Evolutionary conservation across 73 alveolate genomes (phyloP).

Genomic region (Paramecium biaurelia): DNA sequence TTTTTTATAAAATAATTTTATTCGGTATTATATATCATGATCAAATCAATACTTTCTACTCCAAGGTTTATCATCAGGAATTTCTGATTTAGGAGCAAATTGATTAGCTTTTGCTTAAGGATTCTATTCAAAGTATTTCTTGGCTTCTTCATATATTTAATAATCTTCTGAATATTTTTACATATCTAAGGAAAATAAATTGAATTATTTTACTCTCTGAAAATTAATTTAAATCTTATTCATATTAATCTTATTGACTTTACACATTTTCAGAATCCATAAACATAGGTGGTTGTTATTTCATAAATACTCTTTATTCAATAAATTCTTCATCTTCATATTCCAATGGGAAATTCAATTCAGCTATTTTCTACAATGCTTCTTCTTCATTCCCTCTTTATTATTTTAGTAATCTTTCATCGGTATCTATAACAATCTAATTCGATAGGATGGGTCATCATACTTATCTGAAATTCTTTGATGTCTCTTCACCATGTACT

Average conservation of each 20-base stretch:
- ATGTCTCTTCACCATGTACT: slow-evolving; percentile 77
- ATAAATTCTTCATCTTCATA: slow-evolving; percentile 62
- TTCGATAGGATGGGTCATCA: neutral
- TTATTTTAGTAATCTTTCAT: neutral
- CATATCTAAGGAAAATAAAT: too few species aligned
- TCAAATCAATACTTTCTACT: slow-evolving; percentile 62
- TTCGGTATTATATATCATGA: neutral
- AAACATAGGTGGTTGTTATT: slow-evolving; percentile 35
- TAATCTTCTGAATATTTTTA: slow-evolving; percentile 14
- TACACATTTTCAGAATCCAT: slow-evolving; percentile 44
- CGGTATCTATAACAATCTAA: slow-evolving; percentile 38
- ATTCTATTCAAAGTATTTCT: slow-evolving; percentile 55
- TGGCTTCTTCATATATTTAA: slow-evolving; percentile 54
- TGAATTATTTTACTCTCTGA: slow-evolving; percentile 63
- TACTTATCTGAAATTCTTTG: slow-evolving; percentile 68
- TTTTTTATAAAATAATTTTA: neutral
- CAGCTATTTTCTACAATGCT: slow-evolving; percentile 1
- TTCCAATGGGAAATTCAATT: slow-evolving; percentile 63
- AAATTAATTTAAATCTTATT: slow-evolving; percentile 51
- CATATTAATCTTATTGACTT: slow-evolving; percentile 44
- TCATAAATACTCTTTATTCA: slow-evolving; percentile 64
- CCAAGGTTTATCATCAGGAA: slow-evolving; percentile 57
- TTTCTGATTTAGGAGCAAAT: slow-evolving; percentile 35
- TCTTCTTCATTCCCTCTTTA: slow-evolving; percentile 41
- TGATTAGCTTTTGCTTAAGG: slow-evolving; percentile 57